Evolutionary conservation across 2,329 filamentous ascomycete genomes (phyloP).

Genomic region (Colletotrichum abscissum): DNA sequence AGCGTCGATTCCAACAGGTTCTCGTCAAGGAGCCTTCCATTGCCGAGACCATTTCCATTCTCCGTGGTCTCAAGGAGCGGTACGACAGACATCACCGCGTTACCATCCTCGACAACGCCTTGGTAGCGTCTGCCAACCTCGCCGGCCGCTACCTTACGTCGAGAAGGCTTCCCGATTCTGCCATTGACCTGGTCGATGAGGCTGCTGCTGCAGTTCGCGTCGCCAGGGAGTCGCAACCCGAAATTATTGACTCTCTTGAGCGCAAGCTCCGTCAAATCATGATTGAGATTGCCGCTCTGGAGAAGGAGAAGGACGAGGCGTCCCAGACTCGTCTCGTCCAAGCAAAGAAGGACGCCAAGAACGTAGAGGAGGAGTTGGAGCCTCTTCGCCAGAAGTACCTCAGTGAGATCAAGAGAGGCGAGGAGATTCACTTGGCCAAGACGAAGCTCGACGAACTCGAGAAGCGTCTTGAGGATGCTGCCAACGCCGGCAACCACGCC

Average conservation of each 20-base stretch:
- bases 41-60: conserved; percentile 92
- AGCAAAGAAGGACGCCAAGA: conserved; percentile 90
- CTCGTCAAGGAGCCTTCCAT: conserved; percentile 94
- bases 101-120: conserved; percentile 92
- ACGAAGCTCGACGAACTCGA: conserved; percentile 92
- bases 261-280: conserved; percentile 89
- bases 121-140: conserved; percentile 90
- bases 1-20: conserved; percentile 98
- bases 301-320: conserved; percentile 93
- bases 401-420: conserved; percentile 89
- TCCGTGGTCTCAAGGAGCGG: conserved; percentile 97
- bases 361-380: conserved; percentile 91
- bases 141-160: conserved; percentile 94
- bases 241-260: conserved; percentile 94
- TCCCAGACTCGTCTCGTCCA: conserved; percentile 84
- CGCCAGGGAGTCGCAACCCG: conserved; percentile 94
- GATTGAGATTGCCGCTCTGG: conserved; percentile 96
- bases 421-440: conserved; percentile 93
- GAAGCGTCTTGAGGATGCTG: conserved; percentile 94
- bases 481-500: conserved; percentile 83
- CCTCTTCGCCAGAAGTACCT: conserved; percentile 97
- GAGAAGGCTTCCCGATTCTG: conserved; percentile 92
- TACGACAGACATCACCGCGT: conserved; percentile 99
- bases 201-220: conserved; percentile 97
- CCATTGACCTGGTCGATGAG: conserved; percentile 96